Conservation (phyloP, 2,329 filamentous ascomycete genomes). For the Fusarium tjaetaba region DNA sequence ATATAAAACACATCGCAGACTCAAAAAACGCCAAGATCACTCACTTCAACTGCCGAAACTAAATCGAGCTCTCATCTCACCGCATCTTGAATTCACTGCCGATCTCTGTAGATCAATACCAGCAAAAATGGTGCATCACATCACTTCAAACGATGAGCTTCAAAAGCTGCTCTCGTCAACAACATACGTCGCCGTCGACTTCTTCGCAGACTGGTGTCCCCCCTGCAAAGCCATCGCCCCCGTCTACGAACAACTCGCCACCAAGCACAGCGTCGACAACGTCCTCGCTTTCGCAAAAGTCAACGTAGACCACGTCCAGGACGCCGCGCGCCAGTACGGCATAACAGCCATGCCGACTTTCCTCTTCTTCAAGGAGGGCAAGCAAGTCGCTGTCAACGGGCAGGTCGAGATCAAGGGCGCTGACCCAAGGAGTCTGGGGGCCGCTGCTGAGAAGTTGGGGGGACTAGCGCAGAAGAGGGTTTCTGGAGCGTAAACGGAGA, state of each 20-base stretch:
- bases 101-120: constrained; percentile 16
- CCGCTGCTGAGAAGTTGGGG: constrained; percentile 52
- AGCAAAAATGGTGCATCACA: constrained; percentile 43
- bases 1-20: constrained; percentile 18
- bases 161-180: constrained; percentile 50
- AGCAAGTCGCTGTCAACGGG: constrained; percentile 46
- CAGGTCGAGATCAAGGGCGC: constrained; percentile 49
- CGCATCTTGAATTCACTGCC: neutral
- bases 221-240: constrained; percentile 61
- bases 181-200: constrained; percentile 58
- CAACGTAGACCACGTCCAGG: constrained; percentile 85
- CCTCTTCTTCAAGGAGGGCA: constrained; percentile 77
- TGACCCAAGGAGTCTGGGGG: constrained; percentile 44
- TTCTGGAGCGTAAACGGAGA: neutral
- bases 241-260: constrained; percentile 50
- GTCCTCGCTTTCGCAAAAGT: constrained; percentile 84
- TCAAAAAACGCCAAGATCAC: neutral
- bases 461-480: constrained; percentile 49
- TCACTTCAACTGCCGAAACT: neutral
- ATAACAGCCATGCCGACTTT: constrained; percentile 96
- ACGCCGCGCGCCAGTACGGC: constrained; percentile 78
- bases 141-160: constrained; percentile 48
- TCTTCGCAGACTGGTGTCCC: constrained; percentile 62
- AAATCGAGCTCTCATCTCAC: neutral
- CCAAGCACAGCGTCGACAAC: constrained; percentile 51